phyloP scores from a whole-genome alignment of 306 rosid genomes.

The Prunus dulcis region DNA sequence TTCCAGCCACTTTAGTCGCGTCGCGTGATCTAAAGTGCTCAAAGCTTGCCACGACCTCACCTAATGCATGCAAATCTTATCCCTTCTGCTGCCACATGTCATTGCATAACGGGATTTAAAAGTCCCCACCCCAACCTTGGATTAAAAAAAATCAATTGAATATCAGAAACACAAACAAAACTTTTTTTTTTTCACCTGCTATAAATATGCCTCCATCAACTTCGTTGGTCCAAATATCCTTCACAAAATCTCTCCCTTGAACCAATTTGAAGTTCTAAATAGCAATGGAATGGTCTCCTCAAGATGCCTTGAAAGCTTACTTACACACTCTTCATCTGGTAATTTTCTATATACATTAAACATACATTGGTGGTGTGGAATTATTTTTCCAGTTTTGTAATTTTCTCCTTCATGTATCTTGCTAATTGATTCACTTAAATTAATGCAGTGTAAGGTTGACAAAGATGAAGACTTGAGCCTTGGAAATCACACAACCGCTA shows the following conservation, averaged over 20 bases:
- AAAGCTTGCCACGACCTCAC: conserved; percentile 22
- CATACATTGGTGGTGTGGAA: no score
- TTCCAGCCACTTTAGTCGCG: neutral
- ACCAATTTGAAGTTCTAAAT: neutral
- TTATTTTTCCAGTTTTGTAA: no score
- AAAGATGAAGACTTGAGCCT: neutral
- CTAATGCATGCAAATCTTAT: conserved; percentile 6
- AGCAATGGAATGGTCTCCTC: conserved; percentile 28
- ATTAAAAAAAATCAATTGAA: neutral
- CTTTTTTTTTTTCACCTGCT: neutral
- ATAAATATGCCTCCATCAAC: neutral
- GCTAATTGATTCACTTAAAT: neutral
- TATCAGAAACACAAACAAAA: neutral
- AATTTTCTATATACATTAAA: neutral
- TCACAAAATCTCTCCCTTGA: neutral
- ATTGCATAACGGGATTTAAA: neutral
- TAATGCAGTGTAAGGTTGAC: neutral
- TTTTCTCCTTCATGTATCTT: no score
- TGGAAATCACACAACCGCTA: neutral
- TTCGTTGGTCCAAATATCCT: neutral
- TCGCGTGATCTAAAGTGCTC: neutral
- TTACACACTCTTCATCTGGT: conserved; percentile 28
- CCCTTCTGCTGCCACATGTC: conserved; percentile 8
- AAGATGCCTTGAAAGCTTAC: conserved; percentile 30
- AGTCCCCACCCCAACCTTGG: neutral